Conservation (phyloP, 345 rosid genomes). For the Nephelium lappaceum region DNA sequence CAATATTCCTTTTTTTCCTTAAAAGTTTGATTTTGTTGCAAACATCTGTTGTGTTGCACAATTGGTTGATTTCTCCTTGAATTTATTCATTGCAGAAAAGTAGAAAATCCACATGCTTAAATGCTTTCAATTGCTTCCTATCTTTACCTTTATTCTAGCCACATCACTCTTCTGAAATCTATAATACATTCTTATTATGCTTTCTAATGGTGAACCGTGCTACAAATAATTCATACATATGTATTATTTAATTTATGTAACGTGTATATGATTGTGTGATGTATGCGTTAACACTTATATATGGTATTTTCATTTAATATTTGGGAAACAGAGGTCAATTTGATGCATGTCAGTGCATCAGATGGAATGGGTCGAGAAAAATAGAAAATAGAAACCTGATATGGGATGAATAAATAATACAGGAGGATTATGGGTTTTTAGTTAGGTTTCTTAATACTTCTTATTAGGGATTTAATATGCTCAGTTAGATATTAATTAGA, state of each 20-base stretch:
- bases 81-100: background rate
- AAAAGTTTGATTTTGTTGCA: background rate
- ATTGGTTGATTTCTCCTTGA: background rate
- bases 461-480: background rate
- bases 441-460: background rate
- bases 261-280: background rate
- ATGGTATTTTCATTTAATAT: background rate
- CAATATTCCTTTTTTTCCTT: background rate
- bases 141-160: background rate
- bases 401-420: background rate
- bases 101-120: background rate
- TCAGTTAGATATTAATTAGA: background rate
- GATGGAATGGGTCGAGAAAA: background rate
- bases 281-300: background rate
- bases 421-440: background rate
- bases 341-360: background rate
- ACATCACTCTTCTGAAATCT: background rate
- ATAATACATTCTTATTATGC: background rate
- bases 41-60: background rate
- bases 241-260: background rate
- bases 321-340: conserved; percentile 1
- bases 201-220: background rate
- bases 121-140: background rate
- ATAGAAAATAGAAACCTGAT: background rate
- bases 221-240: too few species aligned